Evolutionary conservation across 2,329 filamentous ascomycete species (phyloP).

Genomic region (Exophiala oligosperma): DNA sequence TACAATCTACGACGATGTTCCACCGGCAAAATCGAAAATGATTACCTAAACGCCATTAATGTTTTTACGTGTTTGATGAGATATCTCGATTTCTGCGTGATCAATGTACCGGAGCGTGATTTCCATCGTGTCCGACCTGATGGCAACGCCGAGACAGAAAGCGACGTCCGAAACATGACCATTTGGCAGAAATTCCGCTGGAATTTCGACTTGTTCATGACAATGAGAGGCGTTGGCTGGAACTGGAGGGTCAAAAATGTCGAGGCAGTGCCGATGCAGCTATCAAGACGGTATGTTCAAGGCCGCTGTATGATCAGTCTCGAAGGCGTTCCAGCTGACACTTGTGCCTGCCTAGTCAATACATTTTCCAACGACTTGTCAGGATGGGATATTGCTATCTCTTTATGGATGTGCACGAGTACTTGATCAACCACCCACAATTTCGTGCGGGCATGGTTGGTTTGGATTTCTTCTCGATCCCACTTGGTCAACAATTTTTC

Average conservation of each 20-base stretch:
- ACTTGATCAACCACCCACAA: too few relatives aligned
- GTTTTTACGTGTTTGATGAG: conserved; percentile 11
- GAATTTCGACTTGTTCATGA: conserved; percentile 56
- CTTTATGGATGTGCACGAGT: conserved; percentile 15
- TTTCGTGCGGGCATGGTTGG: too few relatives aligned
- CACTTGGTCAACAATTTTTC: conserved; percentile 13
- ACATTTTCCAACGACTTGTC: conserved; percentile 10
- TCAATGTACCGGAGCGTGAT: conserved; percentile 11
- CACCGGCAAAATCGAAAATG: conserved; percentile 10
- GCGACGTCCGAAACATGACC: conserved; percentile 16
- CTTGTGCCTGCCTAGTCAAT: conserved; percentile 1
- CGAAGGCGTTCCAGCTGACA: too few relatives aligned
- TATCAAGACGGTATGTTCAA: conserved; percentile 9
- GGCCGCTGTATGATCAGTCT: too few relatives aligned
- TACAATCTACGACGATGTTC: conserved; percentile 16
- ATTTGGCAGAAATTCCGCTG: conserved; percentile 48
- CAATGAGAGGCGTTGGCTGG: conserved; percentile 61
- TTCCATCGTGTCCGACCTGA: conserved; percentile 16
- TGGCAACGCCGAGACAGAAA: conserved; percentile 7
- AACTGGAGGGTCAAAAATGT: conserved; percentile 50
- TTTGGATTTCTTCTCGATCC: conserved; percentile 15
- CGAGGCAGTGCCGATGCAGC: conserved; percentile 8
- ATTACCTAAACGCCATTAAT: conserved; percentile 21
- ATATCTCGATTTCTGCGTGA: conserved; percentile 14
- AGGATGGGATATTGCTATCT: conserved; percentile 13